Base-by-base conservation (phyloP, 805 yeast genomes). In the Ogataea paraovalis region DNA sequence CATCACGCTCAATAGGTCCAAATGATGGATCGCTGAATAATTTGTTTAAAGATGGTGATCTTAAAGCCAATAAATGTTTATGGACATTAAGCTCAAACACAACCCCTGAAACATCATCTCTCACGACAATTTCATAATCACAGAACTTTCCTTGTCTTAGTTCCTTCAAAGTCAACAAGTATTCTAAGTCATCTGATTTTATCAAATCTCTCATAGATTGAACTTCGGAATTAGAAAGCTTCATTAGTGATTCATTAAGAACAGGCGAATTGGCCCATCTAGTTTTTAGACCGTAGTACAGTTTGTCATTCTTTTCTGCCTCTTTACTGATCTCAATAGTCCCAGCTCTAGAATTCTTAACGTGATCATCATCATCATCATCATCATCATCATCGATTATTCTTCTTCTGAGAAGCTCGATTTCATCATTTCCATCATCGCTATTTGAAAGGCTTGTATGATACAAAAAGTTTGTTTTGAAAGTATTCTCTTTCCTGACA, bases 141-240 rank as follows among this genome's bases (percentile, higher is more conserved):
- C 51, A 58, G 38, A 20, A 41, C 34, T 59, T 59, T 3, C 43
- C 43, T 14, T 32, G 34, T 0, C 42, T 28, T 21, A 54, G 40
- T 10, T 57, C 57, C 21, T 50, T 53, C 50, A 61, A 28, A 0
- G 56, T 23, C 9, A 61, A 40, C 55, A 54, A 53, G 25, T 60
- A 60, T 19, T 60, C 64, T 16, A 61, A 40, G 21, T 64, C 65
- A 38, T 65, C 69, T 1, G 60, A 50, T 25, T 64, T 61, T n/a
- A 75, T 57, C 12, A 75, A 50, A 39, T 74, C 75, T n/a, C 66
- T 63, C 5, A 52, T 27, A 13, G 20, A 41, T 4, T 38, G 32
- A 3, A 21, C 36, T 18, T 50, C 43, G 16, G 36, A 36, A 3
- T 33, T 49, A 2, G 38, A 42, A 18, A 42, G 23, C 8, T 46